Evolutionary conservation across 2,329 filamentous ascomycete species (phyloP), one percentile per base, ranked within the genome.

Genomic region (Intubia oerlemansii): DNA sequence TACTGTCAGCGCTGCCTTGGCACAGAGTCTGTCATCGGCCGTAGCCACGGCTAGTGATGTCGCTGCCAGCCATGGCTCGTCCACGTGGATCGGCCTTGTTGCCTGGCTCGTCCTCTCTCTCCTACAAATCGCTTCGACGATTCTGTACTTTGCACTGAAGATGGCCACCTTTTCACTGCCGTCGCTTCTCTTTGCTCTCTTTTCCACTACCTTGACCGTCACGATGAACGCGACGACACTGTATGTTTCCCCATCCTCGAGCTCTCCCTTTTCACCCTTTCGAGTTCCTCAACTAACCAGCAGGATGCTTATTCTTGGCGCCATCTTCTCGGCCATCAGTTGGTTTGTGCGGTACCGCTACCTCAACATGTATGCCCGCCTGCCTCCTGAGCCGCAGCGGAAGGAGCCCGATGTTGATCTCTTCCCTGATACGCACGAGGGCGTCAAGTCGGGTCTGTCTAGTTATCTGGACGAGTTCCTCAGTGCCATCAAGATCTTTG

Each of bases 161-260:
- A 77, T 92, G 43, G 66, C 73, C 12, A 91, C 85, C 16, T 82
- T 95, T 39, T 90, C 80, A 11, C 50, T 93, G 34, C 88, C 88
- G 24, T 81, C 80, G 47, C 69, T 88, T 50, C 65, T 95, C 12
- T 98, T 91, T 48, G 78, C 72, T 5, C 59, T 92, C 36, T 80
- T 92, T 44, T 92, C 82, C 5, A 85, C 81, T 38, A 93, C 79
- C 49, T 58, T 91, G 57, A 98, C 88, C 0, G 80, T 98, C 44
- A 98, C 88, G 9, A 90, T 98, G 84, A 95, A 95, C 48, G 85
- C 88, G 41, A 95, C 85, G 13, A 98, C 88, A 12, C 52, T 98
- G 71, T 90, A 68, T 46, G 71, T 37, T 32, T 17, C 12, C 8
- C 8, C 19, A 21, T 21, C 19, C 8, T n/a, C 19, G 8, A 21